Evolutionary conservation across 1,284 basidiomycete genomes (phyloP).

Genomic region (Ceratobasidium sp.): DNA sequence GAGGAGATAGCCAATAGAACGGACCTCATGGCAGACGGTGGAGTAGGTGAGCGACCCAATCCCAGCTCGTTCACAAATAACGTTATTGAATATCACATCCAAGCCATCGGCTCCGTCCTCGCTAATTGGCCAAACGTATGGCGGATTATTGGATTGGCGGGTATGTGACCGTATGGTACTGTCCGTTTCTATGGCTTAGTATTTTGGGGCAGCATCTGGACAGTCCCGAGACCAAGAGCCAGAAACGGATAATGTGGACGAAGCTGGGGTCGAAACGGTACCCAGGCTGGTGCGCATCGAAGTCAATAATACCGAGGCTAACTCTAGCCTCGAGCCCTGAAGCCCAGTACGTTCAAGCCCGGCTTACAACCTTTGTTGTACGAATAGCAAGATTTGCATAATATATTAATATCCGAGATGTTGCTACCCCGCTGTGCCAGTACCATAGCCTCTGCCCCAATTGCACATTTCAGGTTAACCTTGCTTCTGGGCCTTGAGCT

Average conservation of each 20-base stretch:
- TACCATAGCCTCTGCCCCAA: neutral
- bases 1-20: conserved; percentile 47
- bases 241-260: conserved; percentile 7
- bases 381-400: neutral
- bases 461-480: conserved; percentile 53
- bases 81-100: neutral
- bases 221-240: conserved; percentile 25
- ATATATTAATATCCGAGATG: neutral
- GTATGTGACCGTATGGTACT: conserved; percentile 5
- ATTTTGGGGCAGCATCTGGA: conserved; percentile 9
- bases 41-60: conserved; percentile 43
- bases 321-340: conserved; percentile 23
- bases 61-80: no score
- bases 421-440: neutral
- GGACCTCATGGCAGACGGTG: conserved; percentile 49
- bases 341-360: neutral
- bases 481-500: conserved; percentile 76
- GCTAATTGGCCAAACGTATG: conserved; percentile 50
- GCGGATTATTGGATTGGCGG: conserved; percentile 48
- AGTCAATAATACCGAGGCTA: conserved; percentile 19
- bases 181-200: neutral
- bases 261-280: conserved; percentile 40
- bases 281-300: conserved; percentile 38
- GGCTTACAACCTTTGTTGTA: no score
- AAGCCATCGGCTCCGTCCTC: conserved; percentile 49